phyloP scores from a whole-genome alignment of 768 basidiomycete genomes.

The Podaxis sp. region DNA sequence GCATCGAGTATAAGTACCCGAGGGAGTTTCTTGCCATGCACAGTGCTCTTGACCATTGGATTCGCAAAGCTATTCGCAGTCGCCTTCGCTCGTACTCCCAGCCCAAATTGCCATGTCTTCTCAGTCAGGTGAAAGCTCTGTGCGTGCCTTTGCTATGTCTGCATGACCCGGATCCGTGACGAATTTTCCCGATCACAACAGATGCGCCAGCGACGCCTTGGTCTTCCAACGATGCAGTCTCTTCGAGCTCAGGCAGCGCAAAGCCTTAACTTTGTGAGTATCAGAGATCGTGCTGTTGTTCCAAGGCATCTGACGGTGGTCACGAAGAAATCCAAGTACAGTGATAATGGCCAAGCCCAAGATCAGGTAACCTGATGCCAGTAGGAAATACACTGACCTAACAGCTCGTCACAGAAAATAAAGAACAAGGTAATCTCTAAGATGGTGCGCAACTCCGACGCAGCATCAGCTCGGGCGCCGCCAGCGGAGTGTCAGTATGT shows the following conservation, averaged over 20 bases:
- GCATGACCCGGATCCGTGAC: background rate
- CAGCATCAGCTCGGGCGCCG: constrained; percentile 5
- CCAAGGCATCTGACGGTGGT: background rate
- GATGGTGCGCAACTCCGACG: constrained; percentile 1
- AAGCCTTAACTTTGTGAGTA: constrained; percentile 6
- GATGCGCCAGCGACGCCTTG: background rate
- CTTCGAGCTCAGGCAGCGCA: constrained; percentile 1
- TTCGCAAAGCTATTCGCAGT: background rate
- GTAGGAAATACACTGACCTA: background rate
- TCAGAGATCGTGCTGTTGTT: background rate
- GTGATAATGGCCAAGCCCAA: background rate
- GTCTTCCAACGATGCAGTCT: constrained; percentile 7
- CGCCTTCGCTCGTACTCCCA: background rate
- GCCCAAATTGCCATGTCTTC: background rate
- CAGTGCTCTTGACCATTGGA: background rate
- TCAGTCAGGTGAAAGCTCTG: background rate
- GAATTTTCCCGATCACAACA: background rate
- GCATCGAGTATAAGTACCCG: constrained; percentile 7
- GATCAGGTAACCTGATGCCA: constrained; percentile 3
- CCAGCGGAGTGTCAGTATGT: constrained; percentile 12
- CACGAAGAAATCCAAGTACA: background rate
- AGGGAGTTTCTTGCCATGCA: constrained; percentile 9
- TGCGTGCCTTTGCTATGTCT: background rate
- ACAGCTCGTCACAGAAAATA: background rate
- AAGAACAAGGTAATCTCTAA: constrained; percentile 2